Evolutionary conservation across 768 basidiomycete genomes (phyloP).

Genomic region (Mycena polygramma): DNA sequence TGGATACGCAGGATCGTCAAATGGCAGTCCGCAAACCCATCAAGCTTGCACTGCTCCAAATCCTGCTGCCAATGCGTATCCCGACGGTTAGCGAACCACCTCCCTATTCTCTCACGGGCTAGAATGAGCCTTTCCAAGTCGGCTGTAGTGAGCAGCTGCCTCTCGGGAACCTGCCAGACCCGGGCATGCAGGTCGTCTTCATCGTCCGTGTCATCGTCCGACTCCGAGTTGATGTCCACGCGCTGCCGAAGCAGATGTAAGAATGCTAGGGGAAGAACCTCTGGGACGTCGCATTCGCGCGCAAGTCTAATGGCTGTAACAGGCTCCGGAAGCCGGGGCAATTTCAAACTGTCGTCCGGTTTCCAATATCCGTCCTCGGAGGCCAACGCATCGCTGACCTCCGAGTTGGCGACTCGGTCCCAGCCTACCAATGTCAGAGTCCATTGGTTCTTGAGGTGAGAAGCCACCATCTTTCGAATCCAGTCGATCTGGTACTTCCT

Average conservation of each 20-base stretch:
- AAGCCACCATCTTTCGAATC: slow-evolving; percentile 16
- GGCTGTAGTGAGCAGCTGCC: not conserved
- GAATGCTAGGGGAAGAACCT: slow-evolving; percentile 17
- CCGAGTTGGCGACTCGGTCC: not conserved
- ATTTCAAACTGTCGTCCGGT: not conserved
- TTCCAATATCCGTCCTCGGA: not conserved
- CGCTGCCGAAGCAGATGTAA: slow-evolving; percentile 2
- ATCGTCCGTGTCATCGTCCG: too few relatives aligned
- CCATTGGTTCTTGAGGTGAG: slow-evolving; percentile 18
- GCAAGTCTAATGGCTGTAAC: slow-evolving; percentile 16
- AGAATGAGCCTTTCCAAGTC: slow-evolving; percentile 1
- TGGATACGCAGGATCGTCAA: not conserved
- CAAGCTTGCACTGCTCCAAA: not conserved
- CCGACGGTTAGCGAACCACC: slow-evolving; percentile 10
- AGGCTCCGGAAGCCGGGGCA: slow-evolving; percentile 11
- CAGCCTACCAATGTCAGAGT: slow-evolving; percentile 3
- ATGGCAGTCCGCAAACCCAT: too few relatives aligned
- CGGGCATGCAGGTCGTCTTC: not conserved
- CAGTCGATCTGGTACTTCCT: slow-evolving; percentile 32
- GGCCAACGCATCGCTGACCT: not conserved
- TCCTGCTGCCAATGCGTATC: too few relatives aligned
- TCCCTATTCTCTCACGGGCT: slow-evolving; percentile 24
- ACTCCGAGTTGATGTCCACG: not conserved
- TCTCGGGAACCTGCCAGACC: not conserved
- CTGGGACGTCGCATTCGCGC: slow-evolving; percentile 12